A percentile compares a stretch with the other conserved stretches of the same genome.
Evolutionary conservation across 192 early-diverging fungal genomes (phyloP).

Genomic region (Linnemannia exigua): DNA sequence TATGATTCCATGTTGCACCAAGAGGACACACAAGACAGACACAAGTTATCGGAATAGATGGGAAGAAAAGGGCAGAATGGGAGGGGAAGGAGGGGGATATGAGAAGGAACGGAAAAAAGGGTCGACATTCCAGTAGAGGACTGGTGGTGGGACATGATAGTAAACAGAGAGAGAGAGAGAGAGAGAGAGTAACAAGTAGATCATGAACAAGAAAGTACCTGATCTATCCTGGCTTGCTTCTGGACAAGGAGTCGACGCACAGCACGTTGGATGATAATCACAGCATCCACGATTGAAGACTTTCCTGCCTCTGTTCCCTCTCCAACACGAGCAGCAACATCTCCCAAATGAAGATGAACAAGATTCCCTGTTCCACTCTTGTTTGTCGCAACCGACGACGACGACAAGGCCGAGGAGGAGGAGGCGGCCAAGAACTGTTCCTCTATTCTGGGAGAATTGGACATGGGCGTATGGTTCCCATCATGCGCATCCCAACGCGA

Average conservation of each 20-base stretch:
- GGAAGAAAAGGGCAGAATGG: neutral
- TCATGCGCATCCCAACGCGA: constrained; percentile 39
- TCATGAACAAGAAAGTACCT: constrained; percentile 2
- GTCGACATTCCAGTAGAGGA: neutral
- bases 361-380: constrained; percentile 16
- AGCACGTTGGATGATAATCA: constrained; percentile 50
- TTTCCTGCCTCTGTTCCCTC: neutral
- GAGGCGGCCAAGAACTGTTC: neutral
- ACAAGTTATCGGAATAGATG: neutral
- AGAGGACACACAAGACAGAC: neutral
- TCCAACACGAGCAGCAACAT: neutral
- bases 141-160: neutral
- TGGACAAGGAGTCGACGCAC: constrained; percentile 40
- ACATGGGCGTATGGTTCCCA: constrained; percentile 15
- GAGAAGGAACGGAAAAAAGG: constrained; percentile 8
- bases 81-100: neutral
- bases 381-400: neutral
- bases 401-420: neutral
- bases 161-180: neutral
- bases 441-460: constrained; percentile 37
- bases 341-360: neutral
- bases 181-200: neutral
- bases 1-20: neutral
- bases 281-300: constrained; percentile 13
- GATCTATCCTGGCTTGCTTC: constrained; percentile 18